Percentiles rank a stretch among this genome's conserved stretches.
Conservation (phyloP, 768 basidiomycete species). For the Wakefieldia striispora region DNA sequence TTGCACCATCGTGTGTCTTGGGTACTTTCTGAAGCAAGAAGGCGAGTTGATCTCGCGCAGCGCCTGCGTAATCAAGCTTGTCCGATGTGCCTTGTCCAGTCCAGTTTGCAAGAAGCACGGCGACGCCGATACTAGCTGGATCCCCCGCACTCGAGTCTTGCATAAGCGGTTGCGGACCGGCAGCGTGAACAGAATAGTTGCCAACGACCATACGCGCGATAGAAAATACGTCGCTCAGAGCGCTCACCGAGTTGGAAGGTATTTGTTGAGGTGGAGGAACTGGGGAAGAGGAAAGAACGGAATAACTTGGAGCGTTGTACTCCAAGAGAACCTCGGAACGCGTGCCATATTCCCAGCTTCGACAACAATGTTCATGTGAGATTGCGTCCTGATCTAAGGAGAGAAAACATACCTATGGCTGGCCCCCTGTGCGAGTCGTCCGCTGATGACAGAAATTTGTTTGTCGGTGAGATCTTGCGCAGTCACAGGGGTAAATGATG, state of each 20-base stretch:
- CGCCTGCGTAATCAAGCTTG: conserved; percentile 55
- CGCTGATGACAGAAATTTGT: conserved; percentile 36
- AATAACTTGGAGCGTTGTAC: conserved; percentile 42
- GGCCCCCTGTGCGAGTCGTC: conserved; percentile 41
- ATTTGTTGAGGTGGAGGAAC: conserved; percentile 28
- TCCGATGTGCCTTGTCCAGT: conserved; percentile 37
- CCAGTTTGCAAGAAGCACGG: conserved; percentile 63
- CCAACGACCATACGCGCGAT: conserved; percentile 53
- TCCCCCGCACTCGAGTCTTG: conserved; percentile 69
- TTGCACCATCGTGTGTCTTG: conserved; percentile 69
- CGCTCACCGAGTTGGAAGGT: conserved; percentile 20
- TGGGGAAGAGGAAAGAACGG: conserved; percentile 38
- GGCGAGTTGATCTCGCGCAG: conserved; percentile 63
- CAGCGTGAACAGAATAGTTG: conserved; percentile 38
- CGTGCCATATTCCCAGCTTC: conserved; percentile 55
- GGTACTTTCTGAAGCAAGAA: conserved; percentile 60
- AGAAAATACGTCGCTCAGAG: conserved; percentile 52
- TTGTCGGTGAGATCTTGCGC: conserved; percentile 37
- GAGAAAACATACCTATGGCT: conserved; percentile 35
- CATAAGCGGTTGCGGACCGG: conserved; percentile 55
- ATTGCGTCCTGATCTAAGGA: too few relatives aligned
- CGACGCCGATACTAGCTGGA: conserved; percentile 74
- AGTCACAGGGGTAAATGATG: neutral
- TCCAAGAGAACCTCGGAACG: conserved; percentile 52
- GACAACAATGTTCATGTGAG: neutral